Evolutionary conservation across 2,329 filamentous ascomycete genomes (phyloP), one percentile per base, ranked within the genome.

Genomic region (Trichoderma koningii): DNA sequence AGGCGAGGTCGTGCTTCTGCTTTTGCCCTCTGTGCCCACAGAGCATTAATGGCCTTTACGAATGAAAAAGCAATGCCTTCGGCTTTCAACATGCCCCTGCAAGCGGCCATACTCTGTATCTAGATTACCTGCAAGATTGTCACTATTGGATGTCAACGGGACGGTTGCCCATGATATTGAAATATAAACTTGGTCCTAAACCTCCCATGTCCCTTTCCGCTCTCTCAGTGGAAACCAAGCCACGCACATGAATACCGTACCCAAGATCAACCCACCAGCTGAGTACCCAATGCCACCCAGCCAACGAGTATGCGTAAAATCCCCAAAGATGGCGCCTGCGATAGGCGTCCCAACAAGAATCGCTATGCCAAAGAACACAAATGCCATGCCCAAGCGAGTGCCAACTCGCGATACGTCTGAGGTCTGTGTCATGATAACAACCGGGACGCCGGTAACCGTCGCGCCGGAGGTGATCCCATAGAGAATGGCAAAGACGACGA

Each of bases 281-380:
- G 52, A 55, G 26, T 41, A 55, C 6, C 52, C 52, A 41, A 55
- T 55, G 17, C 52, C 52, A 12, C 52, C 52, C 19, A 55, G 30
- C 52, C 52, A 55, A 42, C 52, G 52, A 17, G 30, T 26, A 7
- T 34, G 52, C 6, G 52, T 55, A 15, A 55, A 55, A 15, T 55
- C 34, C 12, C 52, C 52, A 17, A 55, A 44, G 44, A 65, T 52
- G 6, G 63, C 55, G 7, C 63, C 63, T 14, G 47, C 63, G 21
- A 65, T 65, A 10, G 63, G 63, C 23, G 45, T 65, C 5, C 63
- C 63, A 10, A 65, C 21, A 28, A 65, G 63, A 15, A 65, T 21
- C 1, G 44, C 48, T 12, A 65, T 3, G 9, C 55, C 55, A 19
- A 57, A 34, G 17, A 65, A 51, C 4, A 28, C 19, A 44, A 65